These are phyloP conservation scores for Falciphora oryzae DNA, from an alignment of 2,329 filamentous ascomycete species.

Conservation along the genomic window DNA sequence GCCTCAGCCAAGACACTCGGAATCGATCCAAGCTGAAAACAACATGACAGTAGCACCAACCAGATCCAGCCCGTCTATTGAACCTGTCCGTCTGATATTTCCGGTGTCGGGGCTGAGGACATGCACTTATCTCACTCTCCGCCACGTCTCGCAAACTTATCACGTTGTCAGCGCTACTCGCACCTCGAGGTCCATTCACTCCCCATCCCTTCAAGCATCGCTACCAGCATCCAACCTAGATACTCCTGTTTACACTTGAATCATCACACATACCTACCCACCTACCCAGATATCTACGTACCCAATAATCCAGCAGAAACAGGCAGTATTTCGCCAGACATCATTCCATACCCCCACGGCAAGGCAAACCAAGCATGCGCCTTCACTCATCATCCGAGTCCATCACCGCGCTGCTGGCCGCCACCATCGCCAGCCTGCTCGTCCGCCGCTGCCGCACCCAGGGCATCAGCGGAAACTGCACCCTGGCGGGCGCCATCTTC, in stretches of 20 bases:
- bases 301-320: background rate
- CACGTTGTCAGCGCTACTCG: background rate
- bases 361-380: background rate
- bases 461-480: conserved; percentile 7
- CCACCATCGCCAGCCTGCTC: background rate
- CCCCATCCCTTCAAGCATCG: background rate
- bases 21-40: background rate
- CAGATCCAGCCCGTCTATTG: no score
- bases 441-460: background rate
- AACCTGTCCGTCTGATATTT: background rate
- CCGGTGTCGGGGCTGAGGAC: no score
- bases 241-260: background rate
- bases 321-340: background rate
- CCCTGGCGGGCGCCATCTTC: conserved; percentile 3
- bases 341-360: no score
- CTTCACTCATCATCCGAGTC: background rate
- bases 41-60: no score
- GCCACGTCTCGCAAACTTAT: no score
- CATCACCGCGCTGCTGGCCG: background rate
- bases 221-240: no score
- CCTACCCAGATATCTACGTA: no score
- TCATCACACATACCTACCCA: background rate
- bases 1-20: background rate
- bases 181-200: background rate
- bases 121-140: background rate